Conservation (phyloP, 176 grass and related monocot species). For the Aegilops bicornis region DNA sequence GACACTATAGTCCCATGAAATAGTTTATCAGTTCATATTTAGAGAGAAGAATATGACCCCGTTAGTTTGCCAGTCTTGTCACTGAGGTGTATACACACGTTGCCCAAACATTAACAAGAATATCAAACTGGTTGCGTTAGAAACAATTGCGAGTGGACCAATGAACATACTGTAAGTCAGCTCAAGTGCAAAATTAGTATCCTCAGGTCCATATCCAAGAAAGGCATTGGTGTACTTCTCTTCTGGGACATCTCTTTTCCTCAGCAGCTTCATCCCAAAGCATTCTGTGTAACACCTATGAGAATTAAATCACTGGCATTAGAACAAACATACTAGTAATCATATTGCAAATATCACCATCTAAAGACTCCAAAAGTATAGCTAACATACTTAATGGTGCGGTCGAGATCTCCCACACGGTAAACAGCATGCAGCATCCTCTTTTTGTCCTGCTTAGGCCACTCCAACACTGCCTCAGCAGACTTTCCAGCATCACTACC, state of each 20-base stretch:
- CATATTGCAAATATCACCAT: not conserved
- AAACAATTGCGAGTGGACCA: not conserved
- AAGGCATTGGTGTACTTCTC: constrained; percentile 97
- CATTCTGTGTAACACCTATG: constrained; percentile 89
- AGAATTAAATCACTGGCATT: not conserved
- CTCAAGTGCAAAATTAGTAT: constrained; percentile 83
- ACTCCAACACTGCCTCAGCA: constrained; percentile 68
- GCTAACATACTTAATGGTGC: constrained; percentile 66
- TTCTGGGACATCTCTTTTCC: constrained; percentile 88
- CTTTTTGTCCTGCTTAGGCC: constrained; percentile 83
- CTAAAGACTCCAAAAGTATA: not conserved
- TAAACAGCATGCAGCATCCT: constrained; percentile 88
- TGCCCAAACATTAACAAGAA: not conserved
- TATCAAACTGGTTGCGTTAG: not conserved
- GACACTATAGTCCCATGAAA: not conserved
- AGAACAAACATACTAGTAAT: constrained; percentile 4
- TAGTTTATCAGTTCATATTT: not conserved
- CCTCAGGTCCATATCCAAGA: constrained; percentile 91
- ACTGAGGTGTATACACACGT: not conserved
- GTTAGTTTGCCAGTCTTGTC: not conserved
- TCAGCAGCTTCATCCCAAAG: constrained; percentile 87
- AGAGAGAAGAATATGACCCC: not conserved
- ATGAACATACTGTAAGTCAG: constrained; percentile 79
- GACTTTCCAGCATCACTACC: constrained; percentile 41
- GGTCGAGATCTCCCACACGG: constrained; percentile 89